These are phyloP conservation scores for Beverwykella pulmonaria DNA, from an alignment of 495 filamentous ascomycete genomes.

Conservation along the genomic window DNA sequence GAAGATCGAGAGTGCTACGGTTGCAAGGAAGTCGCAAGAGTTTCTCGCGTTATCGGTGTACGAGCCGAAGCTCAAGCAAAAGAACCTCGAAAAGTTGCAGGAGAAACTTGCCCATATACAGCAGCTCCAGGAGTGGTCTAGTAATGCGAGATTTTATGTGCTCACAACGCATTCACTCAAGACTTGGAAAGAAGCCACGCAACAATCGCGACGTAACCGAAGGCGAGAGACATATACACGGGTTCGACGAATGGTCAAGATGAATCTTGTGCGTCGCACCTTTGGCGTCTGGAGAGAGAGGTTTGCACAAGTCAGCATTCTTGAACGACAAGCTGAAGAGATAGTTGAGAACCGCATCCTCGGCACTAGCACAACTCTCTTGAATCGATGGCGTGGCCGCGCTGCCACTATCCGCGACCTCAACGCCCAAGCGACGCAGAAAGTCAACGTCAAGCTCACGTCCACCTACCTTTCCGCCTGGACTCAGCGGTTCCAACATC, in stretches of 20 bases:
- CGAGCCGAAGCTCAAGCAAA: slow-evolving; percentile 54
- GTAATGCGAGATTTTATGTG: slow-evolving; percentile 64
- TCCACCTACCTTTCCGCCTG: slow-evolving; percentile 2
- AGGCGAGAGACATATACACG: slow-evolving; percentile 63
- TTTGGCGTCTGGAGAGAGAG: slow-evolving; percentile 54
- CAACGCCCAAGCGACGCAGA: slow-evolving; percentile 9
- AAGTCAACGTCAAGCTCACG: not conserved
- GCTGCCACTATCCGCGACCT: not conserved
- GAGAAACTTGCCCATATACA: slow-evolving; percentile 51
- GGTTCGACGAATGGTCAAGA: slow-evolving; percentile 60
- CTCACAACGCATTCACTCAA: slow-evolving; percentile 56
- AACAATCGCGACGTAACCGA: slow-evolving; percentile 56
- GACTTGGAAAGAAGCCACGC: slow-evolving; percentile 57
- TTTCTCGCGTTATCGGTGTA: slow-evolving; percentile 57
- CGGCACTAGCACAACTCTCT: slow-evolving; percentile 10
- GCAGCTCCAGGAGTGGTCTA: slow-evolving; percentile 58
- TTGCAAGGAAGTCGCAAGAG: slow-evolving; percentile 9
- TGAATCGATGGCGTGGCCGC: slow-evolving; percentile 21
- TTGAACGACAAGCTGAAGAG: slow-evolving; percentile 51
- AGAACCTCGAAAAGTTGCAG: slow-evolving; percentile 54
- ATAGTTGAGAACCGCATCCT: slow-evolving; percentile 45
- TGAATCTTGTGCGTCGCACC: slow-evolving; percentile 55
- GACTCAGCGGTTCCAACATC: not conserved
- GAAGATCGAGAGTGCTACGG: slow-evolving; percentile 27
- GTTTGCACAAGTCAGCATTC: slow-evolving; percentile 41